These are phyloP conservation scores for Jackrogersella multiformis DNA, from an alignment of 495 filamentous ascomycete genomes.

Conservation along the genomic window DNA sequence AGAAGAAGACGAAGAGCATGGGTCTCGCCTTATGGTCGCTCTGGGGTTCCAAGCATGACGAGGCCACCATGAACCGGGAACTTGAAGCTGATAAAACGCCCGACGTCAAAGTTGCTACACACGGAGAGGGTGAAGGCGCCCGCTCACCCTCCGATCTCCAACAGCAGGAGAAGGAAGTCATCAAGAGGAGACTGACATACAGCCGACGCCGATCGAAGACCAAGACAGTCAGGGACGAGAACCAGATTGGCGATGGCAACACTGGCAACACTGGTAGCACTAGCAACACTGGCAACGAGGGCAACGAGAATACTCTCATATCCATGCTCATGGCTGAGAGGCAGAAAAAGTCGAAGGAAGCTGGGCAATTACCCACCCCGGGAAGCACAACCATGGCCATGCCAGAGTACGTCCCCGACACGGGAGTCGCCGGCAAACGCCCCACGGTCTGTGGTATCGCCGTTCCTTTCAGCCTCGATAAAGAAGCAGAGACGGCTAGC, in stretches of 20 bases:
- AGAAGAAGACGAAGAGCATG: slow-evolving; percentile 69
- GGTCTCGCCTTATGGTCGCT: slow-evolving; percentile 83
- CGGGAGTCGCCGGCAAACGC: slow-evolving; percentile 56
- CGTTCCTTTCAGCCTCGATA: slow-evolving; percentile 60
- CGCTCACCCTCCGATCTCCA: slow-evolving; percentile 49
- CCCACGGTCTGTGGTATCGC: slow-evolving; percentile 60
- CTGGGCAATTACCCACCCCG: slow-evolving; percentile 8
- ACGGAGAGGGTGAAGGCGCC: slow-evolving; percentile 51
- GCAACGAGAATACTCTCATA: slow-evolving; percentile 48
- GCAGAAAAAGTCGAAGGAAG: slow-evolving; percentile 34
- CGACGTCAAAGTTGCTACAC: slow-evolving; percentile 37
- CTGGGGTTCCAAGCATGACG: slow-evolving; percentile 89
- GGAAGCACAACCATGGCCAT: slow-evolving; percentile 30
- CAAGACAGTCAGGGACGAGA: slow-evolving; percentile 53
- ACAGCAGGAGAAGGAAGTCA: slow-evolving; percentile 41
- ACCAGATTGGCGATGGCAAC: slow-evolving; percentile 43
- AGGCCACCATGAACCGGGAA: slow-evolving; percentile 69
- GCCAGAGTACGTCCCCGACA: slow-evolving; percentile 42
- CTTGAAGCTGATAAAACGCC: slow-evolving; percentile 48
- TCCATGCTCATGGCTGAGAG: slow-evolving; percentile 44
- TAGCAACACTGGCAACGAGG: no score
- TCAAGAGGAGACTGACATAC: slow-evolving; percentile 3
- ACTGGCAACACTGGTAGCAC: no score
- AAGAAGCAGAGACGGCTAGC: slow-evolving; percentile 61
- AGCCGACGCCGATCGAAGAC: slow-evolving; percentile 50